Base-by-base conservation (phyloP, 2,329 filamentous ascomycete genomes). In the Lasiodiplodia sp. region DNA sequence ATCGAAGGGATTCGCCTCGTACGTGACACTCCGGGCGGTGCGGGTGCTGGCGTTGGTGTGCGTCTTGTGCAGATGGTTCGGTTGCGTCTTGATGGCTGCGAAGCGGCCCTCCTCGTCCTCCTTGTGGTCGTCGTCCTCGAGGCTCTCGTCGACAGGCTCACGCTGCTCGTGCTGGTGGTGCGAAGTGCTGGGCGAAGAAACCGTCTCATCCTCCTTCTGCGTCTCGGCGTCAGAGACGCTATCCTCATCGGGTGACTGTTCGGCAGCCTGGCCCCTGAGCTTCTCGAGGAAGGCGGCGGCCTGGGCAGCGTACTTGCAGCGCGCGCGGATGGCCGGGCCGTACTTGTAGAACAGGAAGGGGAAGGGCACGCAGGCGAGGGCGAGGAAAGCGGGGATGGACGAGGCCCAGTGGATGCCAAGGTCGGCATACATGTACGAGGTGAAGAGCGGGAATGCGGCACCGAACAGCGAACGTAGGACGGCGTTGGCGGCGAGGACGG, bases 281-380 rank as follows among this genome's bases (percentile, higher is more conserved):
- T 77, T 77, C 44, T 73, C 76, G 74, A 89, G 79, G 58, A 89
- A 83, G n/a, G 80, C 81, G 38, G 87, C 87, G 4, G 89, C 88
- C 76, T 91, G 85, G 21, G 86, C 83, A 5, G 90, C 87, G 73
- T 84, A 92, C 79, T 88, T 87, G 83, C 90, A 91, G 72, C 82
- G 85, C 74, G 83, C 80, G 16, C 90, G 84, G 72, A 92, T 89
- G 49, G 69, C 25, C 4, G 76, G 78, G 40, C 90, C 91, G 75
- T 91, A 91, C 72, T 84, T 87, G 79, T 90, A 90, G 77, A 93
- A 91, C 10, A 93, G 75, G 75, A 90, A 88, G 0, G 91, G 90
- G 55, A 71, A 69, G 4, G 70, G 69, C 4, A 70, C 60, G 31
- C 70, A 71, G 53, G 52, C 67, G n/a, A 71, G 58, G 34, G 69